phyloP scores from a whole-genome alignment of 2,329 filamentous ascomycete genomes.

The Nemania diffusa region DNA sequence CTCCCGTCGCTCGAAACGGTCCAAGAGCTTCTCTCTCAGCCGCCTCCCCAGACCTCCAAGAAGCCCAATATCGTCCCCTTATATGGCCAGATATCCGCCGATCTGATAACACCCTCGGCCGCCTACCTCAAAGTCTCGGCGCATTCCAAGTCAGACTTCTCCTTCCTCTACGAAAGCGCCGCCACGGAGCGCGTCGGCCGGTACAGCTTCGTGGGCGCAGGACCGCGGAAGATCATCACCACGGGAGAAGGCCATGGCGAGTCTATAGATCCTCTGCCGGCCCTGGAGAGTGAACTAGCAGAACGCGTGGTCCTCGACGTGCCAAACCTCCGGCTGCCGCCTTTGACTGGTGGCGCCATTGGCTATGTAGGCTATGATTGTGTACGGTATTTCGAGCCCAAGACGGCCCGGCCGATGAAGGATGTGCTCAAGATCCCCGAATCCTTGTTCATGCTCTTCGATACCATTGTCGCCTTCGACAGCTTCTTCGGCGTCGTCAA shows the following conservation, averaged over 20 bases:
- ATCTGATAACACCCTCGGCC: constrained; percentile 92
- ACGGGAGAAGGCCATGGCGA: constrained; percentile 90
- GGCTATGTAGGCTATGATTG: constrained; percentile 99
- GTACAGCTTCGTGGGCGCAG: constrained; percentile 94
- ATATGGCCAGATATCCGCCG: constrained; percentile 86
- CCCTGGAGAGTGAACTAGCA: constrained; percentile 82
- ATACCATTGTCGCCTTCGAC: constrained; percentile 94
- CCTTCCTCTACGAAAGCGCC: constrained; percentile 95
- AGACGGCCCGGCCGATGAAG: constrained; percentile 88
- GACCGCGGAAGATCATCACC: constrained; percentile 80
- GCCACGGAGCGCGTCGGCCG: constrained; percentile 92
- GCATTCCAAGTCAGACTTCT: constrained; percentile 79
- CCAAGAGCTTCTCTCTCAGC: constrained; percentile 54
- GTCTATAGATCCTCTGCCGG: constrained; percentile 83
- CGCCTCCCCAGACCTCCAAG: constrained; percentile 49
- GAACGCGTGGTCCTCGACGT: constrained; percentile 83
- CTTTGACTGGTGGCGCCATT: constrained; percentile 89
- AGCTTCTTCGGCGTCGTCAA: constrained; percentile 94
- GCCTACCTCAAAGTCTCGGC: constrained; percentile 92
- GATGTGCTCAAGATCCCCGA: constrained; percentile 91
- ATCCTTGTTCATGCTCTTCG: constrained; percentile 95
- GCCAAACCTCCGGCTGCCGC: constrained; percentile 83
- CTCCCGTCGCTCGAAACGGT: constrained; percentile 60
- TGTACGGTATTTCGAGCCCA: constrained; percentile 96
- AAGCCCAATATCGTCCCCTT: constrained; percentile 81